Base-by-base conservation (phyloP, 805 yeast species). In the Schwanniomyces pseudopolymorphus region DNA sequence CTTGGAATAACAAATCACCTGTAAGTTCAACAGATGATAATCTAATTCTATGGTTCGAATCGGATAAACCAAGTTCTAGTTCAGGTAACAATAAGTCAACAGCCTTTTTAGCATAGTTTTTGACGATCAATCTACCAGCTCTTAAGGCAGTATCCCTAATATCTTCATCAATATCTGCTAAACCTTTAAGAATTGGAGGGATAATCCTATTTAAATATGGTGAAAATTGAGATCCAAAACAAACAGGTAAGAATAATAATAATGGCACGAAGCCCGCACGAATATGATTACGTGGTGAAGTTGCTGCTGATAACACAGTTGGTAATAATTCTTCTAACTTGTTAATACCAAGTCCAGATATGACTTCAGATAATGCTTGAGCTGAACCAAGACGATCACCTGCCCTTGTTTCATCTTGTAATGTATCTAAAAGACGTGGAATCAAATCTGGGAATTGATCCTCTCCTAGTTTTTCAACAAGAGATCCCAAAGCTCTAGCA, bases 321-420 rank as follows among this genome's bases (percentile, higher is more conserved):
- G 99, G 99, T 49, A 94, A 70, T 59, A 91, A 67, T 60, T 90
- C 97, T 55, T 94, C 99, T 61, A 94, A 77, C 59, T 90, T 90
- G 52, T 81, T 67, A 40, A 89, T 67, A 56, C 99, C 99, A 44
- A 94, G 78, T 53, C 99, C 99, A 58, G 89, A 84, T 45, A 90
- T 80, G 51, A 94, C 96, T 69, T 94, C 99, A 14, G 97, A 81
- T 46, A 94, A 78, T 2, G 96, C 98, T 72, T 94, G 99, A 0
- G 98, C 99, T 43, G 96, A 87, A 48, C 99, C 99, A 49, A 94
- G 78, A 54, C 97, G 82, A 62, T 94, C 98, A 50, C 97, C 97
- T 7, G 89, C 79, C 59, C 82, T 85, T 13, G 76, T 51, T 51
- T 85, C 89, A 61, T 91, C 97, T 58, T 83, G 79, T 50, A 94